A percentile compares a stretch with the other conserved stretches of the same genome.
Conservation (phyloP, 2,329 filamentous ascomycete genomes). For the Cordyceps javanica region DNA sequence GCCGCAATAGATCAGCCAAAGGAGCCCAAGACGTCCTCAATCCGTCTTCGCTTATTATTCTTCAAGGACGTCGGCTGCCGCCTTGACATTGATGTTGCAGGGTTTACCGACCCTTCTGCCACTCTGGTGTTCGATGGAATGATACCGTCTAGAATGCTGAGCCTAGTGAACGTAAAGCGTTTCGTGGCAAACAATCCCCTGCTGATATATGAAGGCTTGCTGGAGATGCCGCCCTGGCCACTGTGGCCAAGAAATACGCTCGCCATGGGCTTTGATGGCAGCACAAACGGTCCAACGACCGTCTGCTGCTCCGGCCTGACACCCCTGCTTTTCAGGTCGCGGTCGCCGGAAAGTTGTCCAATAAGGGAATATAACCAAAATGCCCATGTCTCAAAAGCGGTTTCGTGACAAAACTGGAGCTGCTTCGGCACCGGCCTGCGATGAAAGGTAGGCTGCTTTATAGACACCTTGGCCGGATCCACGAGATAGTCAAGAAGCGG, state of each 20-base stretch:
- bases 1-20: slow-evolving; percentile 18
- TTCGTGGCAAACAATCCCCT: slow-evolving; percentile 29
- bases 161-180: slow-evolving; percentile 29
- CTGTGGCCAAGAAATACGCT: slow-evolving; percentile 33
- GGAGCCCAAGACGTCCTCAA: slow-evolving; percentile 29
- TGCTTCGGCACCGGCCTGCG: slow-evolving; percentile 23
- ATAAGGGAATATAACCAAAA: slow-evolving; percentile 37
- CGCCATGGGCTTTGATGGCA: slow-evolving; percentile 33
- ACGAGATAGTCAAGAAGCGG: slow-evolving; percentile 28
- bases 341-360: slow-evolving; percentile 30
- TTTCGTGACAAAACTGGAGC: slow-evolving; percentile 27
- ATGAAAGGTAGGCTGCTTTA: slow-evolving; percentile 24
- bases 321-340: slow-evolving; percentile 24
- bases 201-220: slow-evolving; percentile 30
- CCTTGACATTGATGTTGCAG: background rate
- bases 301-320: slow-evolving; percentile 22
- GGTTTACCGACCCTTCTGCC: background rate
- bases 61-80: slow-evolving; percentile 20
- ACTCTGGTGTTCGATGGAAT: slow-evolving; percentile 9
- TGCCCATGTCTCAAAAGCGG: slow-evolving; percentile 33
- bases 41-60: slow-evolving; percentile 27
- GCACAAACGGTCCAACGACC: slow-evolving; percentile 29
- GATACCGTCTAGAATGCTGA: background rate
- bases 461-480: slow-evolving; percentile 24
- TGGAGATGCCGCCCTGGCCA: slow-evolving; percentile 27